Base-by-base conservation (phyloP, 2,329 filamentous ascomycete species). In the Cordyceps farinosa region DNA sequence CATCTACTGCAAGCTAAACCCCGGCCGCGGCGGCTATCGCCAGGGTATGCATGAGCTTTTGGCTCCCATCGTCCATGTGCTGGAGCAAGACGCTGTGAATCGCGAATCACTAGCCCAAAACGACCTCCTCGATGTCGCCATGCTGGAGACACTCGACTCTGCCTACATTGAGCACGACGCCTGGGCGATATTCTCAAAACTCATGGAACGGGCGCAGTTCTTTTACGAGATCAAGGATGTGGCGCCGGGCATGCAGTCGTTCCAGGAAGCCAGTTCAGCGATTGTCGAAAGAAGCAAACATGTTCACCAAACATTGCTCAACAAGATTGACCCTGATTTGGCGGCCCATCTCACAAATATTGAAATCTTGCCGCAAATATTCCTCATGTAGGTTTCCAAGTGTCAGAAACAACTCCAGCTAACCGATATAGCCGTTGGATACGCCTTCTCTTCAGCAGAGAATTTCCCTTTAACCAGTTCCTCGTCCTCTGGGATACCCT, bases 41-140 rank as follows among this genome's bases (percentile, higher is more conserved):
- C 95, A 99, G 78, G 95, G 95, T 11, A 99, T 99, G 94, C 95
- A 99, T 73, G 95, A 99, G 76, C 80, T 99, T 50, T 81, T 98
- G 15, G 95, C 95, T 0, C 93, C 95, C 0, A 87, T 99, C 44
- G 79, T 97, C 7, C 92, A 92, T 83, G 90, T 92, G 2, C 79
- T 98, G 6, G 87, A 93, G 68, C 83, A 88, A 69, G 95, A 99
- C 77, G 89, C 93, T 7, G 80, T 97, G 57, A 83, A 90, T 60
- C 74, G 76, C 3, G 69, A 71, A 3, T 71, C 75, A 3, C 71
- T 76, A 50, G 71, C 72, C 1, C 64, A 71, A 34, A 71, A 72
- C 2, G 69, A 70, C 11, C 69, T 73, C 42, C 73, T 77, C 3
- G 83, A 89, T 55, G 76, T 80, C 29, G 71, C 80, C 48, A 84